Conservation (phyloP, 2,329 filamentous ascomycete genomes). For the Hymenoscyphus occultus region DNA sequence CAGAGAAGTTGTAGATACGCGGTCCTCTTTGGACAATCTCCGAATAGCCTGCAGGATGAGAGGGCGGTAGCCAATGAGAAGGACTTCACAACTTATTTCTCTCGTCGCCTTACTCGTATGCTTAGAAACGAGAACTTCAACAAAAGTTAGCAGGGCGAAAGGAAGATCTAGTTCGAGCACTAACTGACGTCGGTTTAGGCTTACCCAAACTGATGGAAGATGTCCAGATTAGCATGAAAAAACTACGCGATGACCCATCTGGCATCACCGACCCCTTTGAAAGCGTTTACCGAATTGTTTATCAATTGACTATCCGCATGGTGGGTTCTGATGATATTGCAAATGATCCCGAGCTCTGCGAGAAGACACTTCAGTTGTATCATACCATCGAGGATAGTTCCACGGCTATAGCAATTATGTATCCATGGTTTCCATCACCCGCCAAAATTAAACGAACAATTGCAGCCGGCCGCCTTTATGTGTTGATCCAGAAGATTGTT, state of each 20-base stretch:
- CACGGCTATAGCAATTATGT: conserved; percentile 7
- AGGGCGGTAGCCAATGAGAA: not conserved
- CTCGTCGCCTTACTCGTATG: not conserved
- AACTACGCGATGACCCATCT: conserved; percentile 1
- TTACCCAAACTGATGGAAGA: conserved; percentile 6
- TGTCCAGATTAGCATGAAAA: conserved; percentile 8
- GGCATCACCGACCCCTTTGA: conserved; percentile 14
- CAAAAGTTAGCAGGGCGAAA: not conserved
- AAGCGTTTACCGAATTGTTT: conserved; percentile 12
- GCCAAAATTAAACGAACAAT: conserved; percentile 14
- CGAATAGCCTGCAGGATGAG: conserved; percentile 9
- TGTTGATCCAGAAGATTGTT: conserved; percentile 10
- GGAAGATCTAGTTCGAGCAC: too few species aligned
- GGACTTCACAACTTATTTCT: conserved; percentile 6
- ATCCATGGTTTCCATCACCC: conserved; percentile 8
- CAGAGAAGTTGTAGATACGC: not conserved
- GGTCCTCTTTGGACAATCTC: conserved; percentile 12
- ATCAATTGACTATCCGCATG: conserved; percentile 13
- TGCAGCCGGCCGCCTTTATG: conserved; percentile 7
- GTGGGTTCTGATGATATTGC: conserved; percentile 14
- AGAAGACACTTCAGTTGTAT: conserved; percentile 9
- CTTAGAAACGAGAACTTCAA: conserved; percentile 9
- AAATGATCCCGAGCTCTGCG: conserved; percentile 7
- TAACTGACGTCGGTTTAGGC: not conserved
- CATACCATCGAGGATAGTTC: conserved; percentile 9